phyloP scores from a whole-genome alignment of 306 rosid species.

The Aeschynomene evenia region DNA sequence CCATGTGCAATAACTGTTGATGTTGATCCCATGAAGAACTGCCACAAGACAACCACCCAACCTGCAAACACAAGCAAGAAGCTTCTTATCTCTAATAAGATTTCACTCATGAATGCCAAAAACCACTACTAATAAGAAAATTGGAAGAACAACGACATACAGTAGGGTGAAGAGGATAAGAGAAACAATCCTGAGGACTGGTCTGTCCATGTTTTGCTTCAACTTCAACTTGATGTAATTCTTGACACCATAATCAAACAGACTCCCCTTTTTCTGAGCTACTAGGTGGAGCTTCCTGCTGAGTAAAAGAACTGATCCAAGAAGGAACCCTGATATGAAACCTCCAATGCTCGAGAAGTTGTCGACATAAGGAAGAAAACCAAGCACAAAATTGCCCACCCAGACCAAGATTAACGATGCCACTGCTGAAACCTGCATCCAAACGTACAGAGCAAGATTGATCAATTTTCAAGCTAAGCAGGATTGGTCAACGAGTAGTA shows the following conservation, averaged over 20 bases:
- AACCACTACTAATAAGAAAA: constrained; percentile 21
- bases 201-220: constrained; percentile 64
- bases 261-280: constrained; percentile 55
- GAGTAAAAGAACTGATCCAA: constrained; percentile 65
- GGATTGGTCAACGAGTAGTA: background rate
- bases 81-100: constrained; percentile 31
- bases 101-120: constrained; percentile 19
- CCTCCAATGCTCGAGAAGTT: constrained; percentile 83
- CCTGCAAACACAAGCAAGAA: constrained; percentile 51
- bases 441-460: constrained; percentile 21
- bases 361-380: constrained; percentile 78
- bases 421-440: constrained; percentile 61
- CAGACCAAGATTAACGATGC: constrained; percentile 50
- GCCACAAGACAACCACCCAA: constrained; percentile 72
- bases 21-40: constrained; percentile 59
- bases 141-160: constrained; percentile 46
- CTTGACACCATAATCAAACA: constrained; percentile 45
- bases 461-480: constrained; percentile 24
- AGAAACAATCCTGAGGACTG: constrained; percentile 57
- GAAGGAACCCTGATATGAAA: constrained; percentile 78
- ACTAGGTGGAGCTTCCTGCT: constrained; percentile 45
- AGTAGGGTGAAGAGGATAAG: constrained; percentile 63
- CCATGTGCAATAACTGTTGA: constrained; percentile 79
- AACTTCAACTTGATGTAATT: constrained; percentile 50
- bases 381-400: constrained; percentile 64